Evolutionary conservation across 371 early-diverging fungal genomes (phyloP), one percentile per base, ranked within the genome.

Genomic region (Rhizopus microsporus): DNA sequence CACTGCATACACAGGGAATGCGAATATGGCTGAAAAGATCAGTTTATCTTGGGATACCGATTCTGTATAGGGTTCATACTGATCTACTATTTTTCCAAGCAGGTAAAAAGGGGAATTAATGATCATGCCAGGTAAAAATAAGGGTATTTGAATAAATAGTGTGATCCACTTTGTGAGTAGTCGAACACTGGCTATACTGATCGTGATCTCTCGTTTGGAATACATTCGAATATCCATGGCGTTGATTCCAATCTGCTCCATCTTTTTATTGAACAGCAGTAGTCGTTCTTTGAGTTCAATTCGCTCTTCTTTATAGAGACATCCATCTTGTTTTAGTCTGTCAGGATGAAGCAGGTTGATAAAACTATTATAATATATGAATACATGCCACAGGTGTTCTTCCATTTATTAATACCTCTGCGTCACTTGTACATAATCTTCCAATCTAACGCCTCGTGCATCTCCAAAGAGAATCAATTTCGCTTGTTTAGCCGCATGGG

Each of bases 51-150:
- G 85, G 2, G 85, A 71, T 2, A 72, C 74, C 0, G 76, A 77
- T 58, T 84, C 85, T 10, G 77, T 77, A 46, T 81, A 75, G 31
- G 63, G 60, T 58, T 84, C 85, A 37, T 62, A 75, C 9, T 65
- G 67, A 32, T 78, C 78, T 50, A 74, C 70, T 7, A 75, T 7
- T 23, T 64, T 68, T 31, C 77, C 82, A 8, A 82, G 37, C 12
- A 76, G 42, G 48, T 80, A 84, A 3, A 84, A 71, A 0, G 85
- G 85, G 10, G 69, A 75, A 49, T 82, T 81, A 59, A 84, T 73
- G 40, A 77, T 62, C 13, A 82, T 65, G 48, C 79, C 81, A 7
- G 85, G 85, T 56, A 84, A 60, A 56, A 80, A 81, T 30, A 84
- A 56, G 45, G 85, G 85, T 37, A 84, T 65, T 51, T 81, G 80